These are phyloP conservation scores for Ceratopteris richardii DNA, from an alignment of 75 land plant genomes.

Conservation along the genomic window DNA sequence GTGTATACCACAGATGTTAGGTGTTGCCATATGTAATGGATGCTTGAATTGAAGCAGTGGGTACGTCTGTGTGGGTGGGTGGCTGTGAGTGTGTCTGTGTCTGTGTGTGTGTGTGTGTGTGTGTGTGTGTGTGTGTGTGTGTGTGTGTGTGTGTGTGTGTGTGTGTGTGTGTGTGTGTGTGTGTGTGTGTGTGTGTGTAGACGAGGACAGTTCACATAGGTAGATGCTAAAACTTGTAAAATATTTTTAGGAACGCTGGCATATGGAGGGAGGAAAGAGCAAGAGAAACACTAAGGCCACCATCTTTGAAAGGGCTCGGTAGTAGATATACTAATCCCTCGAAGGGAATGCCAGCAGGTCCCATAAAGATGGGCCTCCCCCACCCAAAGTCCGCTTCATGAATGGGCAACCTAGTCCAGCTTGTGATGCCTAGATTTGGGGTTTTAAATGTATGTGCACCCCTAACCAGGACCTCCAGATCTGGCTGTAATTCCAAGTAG, in stretches of 20 bases:
- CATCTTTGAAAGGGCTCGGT: constrained; percentile 27
- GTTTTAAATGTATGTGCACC: constrained; percentile 33
- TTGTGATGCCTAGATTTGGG: constrained; percentile 48
- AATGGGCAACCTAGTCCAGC: constrained; percentile 53
- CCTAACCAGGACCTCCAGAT: constrained; percentile 19
- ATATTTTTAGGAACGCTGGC: constrained; percentile 21
- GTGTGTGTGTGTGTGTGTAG: too few species aligned
- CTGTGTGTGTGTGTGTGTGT: too few species aligned
- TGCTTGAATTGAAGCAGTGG: too few species aligned
- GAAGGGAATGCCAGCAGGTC: constrained; percentile 28
- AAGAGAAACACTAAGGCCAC: constrained; percentile 32
- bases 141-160: too few species aligned
- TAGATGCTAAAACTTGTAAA: constrained; percentile 24
- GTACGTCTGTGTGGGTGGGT: too few species aligned
- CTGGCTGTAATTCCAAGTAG: constrained; percentile 38
- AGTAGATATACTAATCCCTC: constrained; percentile 34
- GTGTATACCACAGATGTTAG: too few species aligned
- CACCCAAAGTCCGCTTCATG: constrained; percentile 66
- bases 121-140: too few species aligned
- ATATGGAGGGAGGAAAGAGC: constrained; percentile 41
- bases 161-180: too few species aligned
- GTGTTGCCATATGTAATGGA: too few species aligned
- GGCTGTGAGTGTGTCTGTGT: too few species aligned
- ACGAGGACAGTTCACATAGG: too few species aligned
- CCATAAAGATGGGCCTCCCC: constrained; percentile 48